Evolutionary conservation across 164 flowering plant genomes (phyloP), one percentile per base, ranked within the genome.

Genomic region (Nelumbo lutea): DNA sequence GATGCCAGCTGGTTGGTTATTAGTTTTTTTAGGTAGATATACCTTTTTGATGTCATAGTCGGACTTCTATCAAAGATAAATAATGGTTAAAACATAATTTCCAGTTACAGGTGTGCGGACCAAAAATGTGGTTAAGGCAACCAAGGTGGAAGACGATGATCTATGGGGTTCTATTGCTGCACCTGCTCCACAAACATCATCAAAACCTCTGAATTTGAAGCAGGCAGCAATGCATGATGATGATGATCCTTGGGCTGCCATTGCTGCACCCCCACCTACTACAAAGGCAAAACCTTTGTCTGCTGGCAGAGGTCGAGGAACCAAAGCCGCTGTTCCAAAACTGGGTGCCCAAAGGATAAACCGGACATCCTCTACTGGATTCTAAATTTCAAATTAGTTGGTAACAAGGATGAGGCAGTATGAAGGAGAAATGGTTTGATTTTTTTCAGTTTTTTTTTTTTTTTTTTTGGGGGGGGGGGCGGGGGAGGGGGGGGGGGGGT

Each of bases 241-340:
- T 50, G 87, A 89, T 68, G 96, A 94, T 55, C 93, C 91, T 0
- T 94, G 98, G 98, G 93, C 90, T 41, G 84, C 96, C 62, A 95
- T 95, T 73, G 98, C 98, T 68, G 98, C 98, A 69, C 98, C 98
- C 6, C 83, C 89, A 50, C 98, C 98, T 3, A 78, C 87, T 0
- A 88, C 97, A 14, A 85, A 78, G 64, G 94, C 86, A 58, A 90
- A 85, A 71, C 98, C 97, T 10, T 74, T 94, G 58, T 73, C 90
- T 39, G 73, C 81, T 69, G 87, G 90, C 9, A 78, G 96, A 81
- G 96, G 96, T 41, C 77, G 96, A 71, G 93, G 87, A 45, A 73
- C 77, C 8, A 93, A 86, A 80, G 72, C 88, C 42, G 78, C 87
- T 56, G 89, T 89, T 71, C 80, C 85, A 4, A 91, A 79, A 74